A percentile compares a stretch with the other conserved stretches of the same genome.
Conservation (phyloP, 2,329 filamentous ascomycete genomes). For the Alternaria arborescens region DNA sequence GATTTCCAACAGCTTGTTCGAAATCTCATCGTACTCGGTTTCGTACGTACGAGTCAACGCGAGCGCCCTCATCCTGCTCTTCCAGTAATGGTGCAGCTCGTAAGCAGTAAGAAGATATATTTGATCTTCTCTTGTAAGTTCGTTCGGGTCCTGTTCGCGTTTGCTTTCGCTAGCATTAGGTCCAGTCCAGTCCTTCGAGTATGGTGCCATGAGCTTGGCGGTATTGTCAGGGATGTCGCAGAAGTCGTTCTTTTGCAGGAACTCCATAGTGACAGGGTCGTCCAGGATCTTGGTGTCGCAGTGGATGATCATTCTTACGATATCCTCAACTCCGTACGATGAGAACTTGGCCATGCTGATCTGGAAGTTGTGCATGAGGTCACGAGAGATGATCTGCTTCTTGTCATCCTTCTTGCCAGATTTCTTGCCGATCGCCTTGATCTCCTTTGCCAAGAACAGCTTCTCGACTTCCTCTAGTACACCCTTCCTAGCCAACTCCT, state of each 20-base stretch:
- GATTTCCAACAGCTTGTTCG: conserved; percentile 83
- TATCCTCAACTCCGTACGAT: conserved; percentile 80
- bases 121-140: conserved; percentile 94
- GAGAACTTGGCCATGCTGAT: conserved; percentile 95
- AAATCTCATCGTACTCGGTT: conserved; percentile 89
- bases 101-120: conserved; percentile 93
- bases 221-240: conserved; percentile 93
- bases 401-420: conserved; percentile 86
- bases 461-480: conserved; percentile 98
- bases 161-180: conserved; percentile 79
- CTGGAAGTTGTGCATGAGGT: conserved; percentile 66
- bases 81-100: conserved; percentile 98
- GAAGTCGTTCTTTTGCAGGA: conserved; percentile 89
- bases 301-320: conserved; percentile 93
- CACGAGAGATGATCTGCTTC: conserved; percentile 93
- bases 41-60: conserved; percentile 85
- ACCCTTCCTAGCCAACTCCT: conserved; percentile 90
- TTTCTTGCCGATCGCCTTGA: conserved; percentile 80
- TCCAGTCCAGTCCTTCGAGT: conserved; percentile 95
- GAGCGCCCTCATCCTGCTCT: conserved; percentile 92
- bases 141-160: conserved; percentile 84
- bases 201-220: conserved; percentile 89
- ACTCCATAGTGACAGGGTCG: conserved; percentile 94
- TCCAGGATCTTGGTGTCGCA: conserved; percentile 90
- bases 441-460: conserved; percentile 96